Evolutionary conservation across 2,329 filamentous ascomycete species (phyloP).

Genomic region (Myriosclerotinia curreyana): DNA sequence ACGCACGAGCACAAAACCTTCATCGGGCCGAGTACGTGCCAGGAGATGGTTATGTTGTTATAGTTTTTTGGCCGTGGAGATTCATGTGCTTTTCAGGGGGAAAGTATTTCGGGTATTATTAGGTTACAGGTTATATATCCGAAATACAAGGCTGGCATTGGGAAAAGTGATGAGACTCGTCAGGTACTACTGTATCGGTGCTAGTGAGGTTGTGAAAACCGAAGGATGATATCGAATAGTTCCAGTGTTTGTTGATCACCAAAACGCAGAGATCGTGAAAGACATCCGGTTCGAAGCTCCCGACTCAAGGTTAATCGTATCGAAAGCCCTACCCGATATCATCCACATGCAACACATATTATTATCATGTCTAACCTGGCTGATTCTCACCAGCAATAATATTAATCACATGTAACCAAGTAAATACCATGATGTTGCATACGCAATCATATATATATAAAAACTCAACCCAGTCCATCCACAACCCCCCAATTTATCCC

Average conservation of each 20-base stretch:
- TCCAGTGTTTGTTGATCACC: neutral
- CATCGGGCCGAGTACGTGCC: constrained; percentile 11
- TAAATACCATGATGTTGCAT: neutral
- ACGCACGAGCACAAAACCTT: neutral
- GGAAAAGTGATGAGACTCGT: constrained; percentile 1
- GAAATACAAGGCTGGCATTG: constrained; percentile 3
- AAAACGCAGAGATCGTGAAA: neutral
- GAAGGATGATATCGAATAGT: neutral
- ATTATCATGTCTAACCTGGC: constrained; percentile 14
- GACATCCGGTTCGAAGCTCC: neutral
- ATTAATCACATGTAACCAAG: neutral
- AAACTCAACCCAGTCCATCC: neutral
- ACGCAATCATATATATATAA: constrained; percentile 13
- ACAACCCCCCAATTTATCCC: neutral
- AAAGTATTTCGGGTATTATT: constrained; percentile 14
- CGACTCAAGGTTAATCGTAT: constrained; percentile 10
- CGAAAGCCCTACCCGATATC: constrained; percentile 21
- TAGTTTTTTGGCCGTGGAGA: neutral
- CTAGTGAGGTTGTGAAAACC: neutral
- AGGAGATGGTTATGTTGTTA: neutral
- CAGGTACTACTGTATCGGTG: neutral
- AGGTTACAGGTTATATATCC: constrained; percentile 15
- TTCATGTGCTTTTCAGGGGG: constrained; percentile 9
- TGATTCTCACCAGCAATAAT: neutral
- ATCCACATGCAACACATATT: constrained; percentile 10